Conservation (phyloP, 140 eudicot genomes). For the Flaveria floridana region DNA sequence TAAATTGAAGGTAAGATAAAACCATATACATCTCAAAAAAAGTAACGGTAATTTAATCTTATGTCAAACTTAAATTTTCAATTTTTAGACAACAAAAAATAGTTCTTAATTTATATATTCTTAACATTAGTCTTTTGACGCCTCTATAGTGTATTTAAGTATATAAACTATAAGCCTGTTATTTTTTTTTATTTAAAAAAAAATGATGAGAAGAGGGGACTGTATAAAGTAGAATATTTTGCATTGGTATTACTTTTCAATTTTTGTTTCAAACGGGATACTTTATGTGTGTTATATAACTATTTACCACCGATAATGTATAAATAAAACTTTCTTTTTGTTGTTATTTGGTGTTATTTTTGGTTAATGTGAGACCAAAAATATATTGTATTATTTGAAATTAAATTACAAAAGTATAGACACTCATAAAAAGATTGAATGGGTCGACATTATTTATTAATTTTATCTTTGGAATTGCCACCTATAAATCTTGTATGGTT, state of each 20-base stretch:
- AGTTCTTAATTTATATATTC: too few relatives aligned
- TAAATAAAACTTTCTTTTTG: not conserved
- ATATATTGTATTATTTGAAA: not conserved
- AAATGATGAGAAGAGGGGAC: not conserved
- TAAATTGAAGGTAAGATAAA: too few relatives aligned
- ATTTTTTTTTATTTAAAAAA: too few relatives aligned
- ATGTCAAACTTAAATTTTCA: too few relatives aligned
- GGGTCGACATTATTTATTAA: slow-evolving; percentile 6
- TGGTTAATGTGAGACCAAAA: not conserved
- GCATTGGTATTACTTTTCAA: not conserved
- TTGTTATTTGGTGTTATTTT: not conserved
- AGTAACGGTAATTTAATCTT: too few relatives aligned
- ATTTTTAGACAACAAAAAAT: too few relatives aligned
- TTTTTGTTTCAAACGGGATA: not conserved
- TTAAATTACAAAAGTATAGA: not conserved
- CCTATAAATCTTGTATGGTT: slow-evolving; percentile 31
- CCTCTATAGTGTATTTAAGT: not conserved
- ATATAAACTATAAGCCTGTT: too few relatives aligned
- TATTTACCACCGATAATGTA: not conserved
- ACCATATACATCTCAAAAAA: too few relatives aligned
- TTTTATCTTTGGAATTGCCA: slow-evolving; percentile 36
- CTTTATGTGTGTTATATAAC: too few relatives aligned
- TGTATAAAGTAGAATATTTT: too few relatives aligned
- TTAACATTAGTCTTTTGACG: too few relatives aligned
- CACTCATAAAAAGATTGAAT: not conserved